phyloP scores from a whole-genome alignment of 495 filamentous ascomycete species.

The Trichocladium antarcticum region DNA sequence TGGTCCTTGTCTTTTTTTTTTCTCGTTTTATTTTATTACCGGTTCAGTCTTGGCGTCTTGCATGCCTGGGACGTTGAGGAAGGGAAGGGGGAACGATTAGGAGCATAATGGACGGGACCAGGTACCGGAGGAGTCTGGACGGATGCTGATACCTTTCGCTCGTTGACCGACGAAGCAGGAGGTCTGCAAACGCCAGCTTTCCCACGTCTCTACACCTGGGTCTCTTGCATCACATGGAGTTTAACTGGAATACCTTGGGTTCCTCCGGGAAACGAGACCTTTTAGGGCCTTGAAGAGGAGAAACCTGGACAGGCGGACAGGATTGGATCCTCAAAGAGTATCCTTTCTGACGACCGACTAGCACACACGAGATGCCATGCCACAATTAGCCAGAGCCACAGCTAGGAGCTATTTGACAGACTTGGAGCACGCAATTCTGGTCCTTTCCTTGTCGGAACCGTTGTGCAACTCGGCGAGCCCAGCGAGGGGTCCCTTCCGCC shows the following conservation, averaged over 20 bases:
- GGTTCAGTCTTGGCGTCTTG: slow-evolving; percentile 9
- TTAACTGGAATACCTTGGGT: slow-evolving; percentile 11
- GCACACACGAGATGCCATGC: neutral
- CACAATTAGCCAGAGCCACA: slow-evolving; percentile 1
- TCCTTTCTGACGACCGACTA: slow-evolving; percentile 4
- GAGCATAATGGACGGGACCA: slow-evolving; percentile 20
- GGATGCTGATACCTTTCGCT: slow-evolving; percentile 8
- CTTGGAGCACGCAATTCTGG: neutral
- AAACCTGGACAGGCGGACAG: neutral
- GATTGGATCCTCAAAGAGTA: neutral
- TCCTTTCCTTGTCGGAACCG: neutral
- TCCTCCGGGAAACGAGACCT: neutral
- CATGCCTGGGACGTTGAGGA: slow-evolving; percentile 8
- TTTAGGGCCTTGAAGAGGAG: neutral
- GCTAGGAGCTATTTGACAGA: neutral
- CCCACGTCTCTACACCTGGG: neutral
- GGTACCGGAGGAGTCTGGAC: slow-evolving; percentile 15
- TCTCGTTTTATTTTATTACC: slow-evolving; percentile 12
- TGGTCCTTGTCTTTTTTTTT: slow-evolving; percentile 8
- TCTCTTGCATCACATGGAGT: slow-evolving; percentile 12
- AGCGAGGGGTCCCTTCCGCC: neutral
- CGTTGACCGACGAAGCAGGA: slow-evolving; percentile 4
- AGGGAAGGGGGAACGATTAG: slow-evolving; percentile 8
- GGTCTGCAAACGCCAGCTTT: slow-evolving; percentile 2
- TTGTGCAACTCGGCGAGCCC: neutral